Base-by-base conservation (phyloP, 2,329 filamentous ascomycete genomes). In the Cercospora sp. region DNA sequence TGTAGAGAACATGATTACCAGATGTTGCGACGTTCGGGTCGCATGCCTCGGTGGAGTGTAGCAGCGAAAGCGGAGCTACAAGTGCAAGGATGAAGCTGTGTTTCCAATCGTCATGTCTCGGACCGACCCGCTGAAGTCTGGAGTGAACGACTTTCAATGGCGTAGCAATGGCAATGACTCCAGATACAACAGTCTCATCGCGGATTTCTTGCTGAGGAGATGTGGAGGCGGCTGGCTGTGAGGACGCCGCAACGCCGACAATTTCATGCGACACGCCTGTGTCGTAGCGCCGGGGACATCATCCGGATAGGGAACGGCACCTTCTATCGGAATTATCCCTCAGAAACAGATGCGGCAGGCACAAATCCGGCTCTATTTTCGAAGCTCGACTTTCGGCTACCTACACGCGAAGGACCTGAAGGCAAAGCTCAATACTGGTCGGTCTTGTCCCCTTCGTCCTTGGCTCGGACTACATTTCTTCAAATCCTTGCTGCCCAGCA, bases 391-490 rank as follows among this genome's bases (percentile, higher is more conserved):
- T 92, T 97, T 76, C 85, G 86, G 45, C 81, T 98, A 0, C 87
- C 90, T 0, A 31, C 31, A 5, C 59, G 26, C 7, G 33, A 61
- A 23, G 59, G 67, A n/a, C 48, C 67, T 23, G 53, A 59, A 18
- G 60, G 60, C 2, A 63, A 60, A 12, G 26, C 51, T 74, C 86
- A 91, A 72, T 88, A 92, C 77, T 98, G 94, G 94, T 91, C 92
- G 45, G 84, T 99, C 45, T 84, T 98, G 28, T 93, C 93, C 0
- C 89, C 92, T 0, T 93, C 91, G 0, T 87, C 91, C 1, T 87
- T 89, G 1, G 91, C 91, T 0, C 92, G 94, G 78, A 96, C 93
- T 0, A 91, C 91, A 0, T 89, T 99, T 66, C 84, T 98, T 3
- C 88, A 97, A 68, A 82, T 94, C 20, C 83, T 98, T 9, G 85